Percentiles rank a stretch among this genome's conserved stretches.
phyloP scores from a whole-genome alignment of 306 rosid species.

The Casuarina cunninghamiana region DNA sequence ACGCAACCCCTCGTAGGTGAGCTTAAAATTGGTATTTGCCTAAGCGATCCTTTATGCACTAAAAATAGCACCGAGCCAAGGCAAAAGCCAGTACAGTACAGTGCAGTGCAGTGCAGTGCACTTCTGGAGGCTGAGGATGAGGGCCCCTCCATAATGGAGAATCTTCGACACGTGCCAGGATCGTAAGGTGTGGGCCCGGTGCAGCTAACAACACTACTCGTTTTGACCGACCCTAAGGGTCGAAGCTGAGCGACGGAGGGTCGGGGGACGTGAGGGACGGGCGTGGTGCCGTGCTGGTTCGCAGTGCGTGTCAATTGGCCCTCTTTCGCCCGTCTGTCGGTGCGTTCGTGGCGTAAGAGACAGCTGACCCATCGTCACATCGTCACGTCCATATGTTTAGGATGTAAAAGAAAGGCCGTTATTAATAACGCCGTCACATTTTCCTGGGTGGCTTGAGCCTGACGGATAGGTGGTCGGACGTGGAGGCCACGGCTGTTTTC shows the following conservation, averaged over 20 bases:
- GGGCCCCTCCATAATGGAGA: too few species aligned
- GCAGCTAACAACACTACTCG: constrained; percentile 20
- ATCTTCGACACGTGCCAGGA: constrained; percentile 17
- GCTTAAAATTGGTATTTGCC: too few species aligned
- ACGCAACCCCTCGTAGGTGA: too few species aligned
- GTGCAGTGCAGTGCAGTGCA: too few species aligned
- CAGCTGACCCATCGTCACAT: not conserved
- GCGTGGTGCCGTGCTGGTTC: not conserved
- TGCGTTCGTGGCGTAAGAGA: not conserved
- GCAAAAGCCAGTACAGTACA: too few species aligned
- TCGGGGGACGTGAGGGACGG: not conserved
- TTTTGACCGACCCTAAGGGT: not conserved
- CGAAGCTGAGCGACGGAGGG: constrained; percentile 11
- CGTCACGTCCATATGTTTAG: not conserved
- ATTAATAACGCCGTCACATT: constrained; percentile 12
- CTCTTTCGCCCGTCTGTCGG: not conserved
- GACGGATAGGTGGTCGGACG: constrained; percentile 25
- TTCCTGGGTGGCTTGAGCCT: not conserved
- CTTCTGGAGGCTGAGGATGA: too few species aligned
- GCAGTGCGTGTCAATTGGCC: not conserved
- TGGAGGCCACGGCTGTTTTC: constrained; percentile 41
- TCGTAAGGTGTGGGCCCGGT: constrained; percentile 19
- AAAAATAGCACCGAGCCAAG: too few species aligned
- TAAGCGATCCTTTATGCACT: too few species aligned
- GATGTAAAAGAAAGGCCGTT: not conserved